Percentiles rank a stretch among this genome's conserved stretches.
These are phyloP conservation scores for Vitellaria paradoxa DNA, from an alignment of 179 eudicot genomes.

Conservation along the genomic window DNA sequence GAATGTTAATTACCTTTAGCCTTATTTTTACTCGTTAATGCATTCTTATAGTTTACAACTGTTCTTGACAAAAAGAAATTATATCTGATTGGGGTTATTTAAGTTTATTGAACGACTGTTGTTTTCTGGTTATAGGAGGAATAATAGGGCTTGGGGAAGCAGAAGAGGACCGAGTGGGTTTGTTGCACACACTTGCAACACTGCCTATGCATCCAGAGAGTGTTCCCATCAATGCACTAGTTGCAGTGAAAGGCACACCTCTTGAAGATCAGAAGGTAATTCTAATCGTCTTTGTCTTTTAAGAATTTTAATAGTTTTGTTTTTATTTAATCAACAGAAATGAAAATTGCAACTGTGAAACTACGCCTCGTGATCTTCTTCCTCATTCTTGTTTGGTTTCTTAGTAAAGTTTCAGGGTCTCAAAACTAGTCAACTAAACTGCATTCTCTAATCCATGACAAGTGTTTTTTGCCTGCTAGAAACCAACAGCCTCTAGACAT, in stretches of 20 bases:
- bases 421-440: neutral
- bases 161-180: conserved; percentile 90
- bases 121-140: conserved; percentile 61
- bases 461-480: neutral
- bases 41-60: neutral
- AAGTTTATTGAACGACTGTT: neutral
- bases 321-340: neutral
- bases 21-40: neutral
- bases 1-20: neutral
- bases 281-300: neutral
- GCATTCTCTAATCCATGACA: neutral
- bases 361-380: neutral
- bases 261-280: conserved; percentile 91
- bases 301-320: no score
- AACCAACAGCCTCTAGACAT: neutral
- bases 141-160: conserved; percentile 98
- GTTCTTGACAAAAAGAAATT: neutral
- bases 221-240: conserved; percentile 96
- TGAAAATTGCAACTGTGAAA: neutral
- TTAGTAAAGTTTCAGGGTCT: neutral
- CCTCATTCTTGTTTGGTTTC: neutral
- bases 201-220: conserved; percentile 97
- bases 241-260: conserved; percentile 98
- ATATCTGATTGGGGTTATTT: neutral
- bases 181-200: conserved; percentile 91